These are phyloP conservation scores for Colletotrichum noveboracense DNA, from an alignment of 2,329 filamentous ascomycete species.

Conservation along the genomic window DNA sequence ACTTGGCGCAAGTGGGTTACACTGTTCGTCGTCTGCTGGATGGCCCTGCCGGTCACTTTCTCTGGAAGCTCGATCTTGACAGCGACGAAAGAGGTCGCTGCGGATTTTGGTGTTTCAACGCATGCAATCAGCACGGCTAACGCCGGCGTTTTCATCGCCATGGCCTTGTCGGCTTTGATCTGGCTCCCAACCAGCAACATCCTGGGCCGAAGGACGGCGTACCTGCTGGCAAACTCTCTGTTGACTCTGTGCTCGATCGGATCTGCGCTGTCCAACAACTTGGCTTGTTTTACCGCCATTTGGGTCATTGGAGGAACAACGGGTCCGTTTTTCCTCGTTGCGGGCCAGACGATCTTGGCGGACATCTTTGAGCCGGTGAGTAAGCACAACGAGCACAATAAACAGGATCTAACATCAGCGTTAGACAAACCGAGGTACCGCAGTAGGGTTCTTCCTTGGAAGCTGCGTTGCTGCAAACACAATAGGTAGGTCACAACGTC, in stretches of 20 bases:
- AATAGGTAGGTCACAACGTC: background rate
- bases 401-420: background rate
- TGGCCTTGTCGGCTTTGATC: constrained; percentile 73
- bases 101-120: constrained; percentile 67
- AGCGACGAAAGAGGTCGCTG: constrained; percentile 76
- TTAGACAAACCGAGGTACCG: constrained; percentile 20
- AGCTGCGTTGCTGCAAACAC: constrained; percentile 21
- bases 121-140: constrained; percentile 77
- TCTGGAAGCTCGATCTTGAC: constrained; percentile 76
- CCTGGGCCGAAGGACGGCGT: constrained; percentile 10
- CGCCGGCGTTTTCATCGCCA: constrained; percentile 76
- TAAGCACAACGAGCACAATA: rapidly evolving
- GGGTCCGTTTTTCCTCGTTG: constrained; percentile 19
- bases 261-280: constrained; percentile 73
- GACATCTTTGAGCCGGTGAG: constrained; percentile 23
- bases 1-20: constrained; percentile 23
- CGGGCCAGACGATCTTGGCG: constrained; percentile 18
- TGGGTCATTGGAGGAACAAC: constrained; percentile 21
- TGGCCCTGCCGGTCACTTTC: constrained; percentile 69
- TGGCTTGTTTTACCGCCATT: constrained; percentile 60
- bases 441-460: constrained; percentile 21
- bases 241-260: constrained; percentile 75
- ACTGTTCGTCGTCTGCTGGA: constrained; percentile 26
- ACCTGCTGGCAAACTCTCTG: constrained; percentile 61
- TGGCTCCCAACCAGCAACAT: constrained; percentile 72